These are phyloP conservation scores for Suillus subluteus DNA, from an alignment of 768 basidiomycete genomes.

Conservation along the genomic window DNA sequence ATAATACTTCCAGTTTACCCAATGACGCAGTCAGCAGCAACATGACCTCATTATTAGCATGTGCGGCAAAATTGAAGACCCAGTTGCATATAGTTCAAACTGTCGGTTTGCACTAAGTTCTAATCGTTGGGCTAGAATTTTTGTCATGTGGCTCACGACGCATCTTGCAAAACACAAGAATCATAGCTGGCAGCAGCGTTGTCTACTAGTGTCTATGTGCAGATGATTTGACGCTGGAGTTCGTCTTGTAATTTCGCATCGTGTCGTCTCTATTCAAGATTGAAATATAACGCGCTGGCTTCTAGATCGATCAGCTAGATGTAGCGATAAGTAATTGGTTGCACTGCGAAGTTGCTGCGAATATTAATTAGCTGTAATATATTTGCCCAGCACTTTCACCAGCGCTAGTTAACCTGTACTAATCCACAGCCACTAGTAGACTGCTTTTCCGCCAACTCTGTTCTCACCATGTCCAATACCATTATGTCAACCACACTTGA, in stretches of 20 bases:
- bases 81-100: background rate
- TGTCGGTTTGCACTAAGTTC: background rate
- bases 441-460: background rate
- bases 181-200: background rate
- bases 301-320: background rate
- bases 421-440: background rate
- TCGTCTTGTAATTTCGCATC: background rate
- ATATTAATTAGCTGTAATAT: background rate
- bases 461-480: background rate
- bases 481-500: constrained; percentile 34
- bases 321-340: background rate
- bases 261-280: background rate
- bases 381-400: background rate
- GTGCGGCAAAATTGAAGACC: background rate
- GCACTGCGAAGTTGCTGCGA: background rate
- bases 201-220: background rate
- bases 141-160: background rate
- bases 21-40: background rate
- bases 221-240: background rate
- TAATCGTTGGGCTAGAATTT: too few relatives aligned
- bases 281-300: background rate
- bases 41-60: background rate
- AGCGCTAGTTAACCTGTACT: background rate
- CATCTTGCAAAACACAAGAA: background rate
- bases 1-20: background rate